phyloP scores from a whole-genome alignment of 305 asterid species.

The Fraxinus floribunda region DNA sequence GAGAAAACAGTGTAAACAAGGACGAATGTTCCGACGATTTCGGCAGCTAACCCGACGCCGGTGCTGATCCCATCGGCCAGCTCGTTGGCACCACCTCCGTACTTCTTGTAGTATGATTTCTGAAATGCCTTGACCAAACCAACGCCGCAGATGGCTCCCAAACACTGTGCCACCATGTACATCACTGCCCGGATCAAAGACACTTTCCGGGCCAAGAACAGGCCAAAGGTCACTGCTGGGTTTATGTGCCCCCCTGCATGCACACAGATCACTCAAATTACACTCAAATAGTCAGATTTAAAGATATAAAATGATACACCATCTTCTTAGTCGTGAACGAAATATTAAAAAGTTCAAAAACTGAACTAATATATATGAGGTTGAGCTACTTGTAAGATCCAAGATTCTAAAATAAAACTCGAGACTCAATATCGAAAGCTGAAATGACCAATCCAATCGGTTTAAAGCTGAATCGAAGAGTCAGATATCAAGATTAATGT shows the following conservation, averaged over 20 bases:
- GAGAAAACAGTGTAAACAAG: conserved; percentile 18
- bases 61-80: conserved; percentile 36
- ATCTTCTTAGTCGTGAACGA: too few relatives aligned
- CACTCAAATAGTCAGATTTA: neutral
- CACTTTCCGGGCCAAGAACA: conserved; percentile 58
- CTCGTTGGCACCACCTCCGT: conserved; percentile 54
- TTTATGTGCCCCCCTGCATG: conserved; percentile 52
- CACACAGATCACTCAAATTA: neutral
- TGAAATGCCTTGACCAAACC: conserved; percentile 59
- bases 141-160: conserved; percentile 62
- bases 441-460: too few relatives aligned
- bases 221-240: conserved; percentile 59
- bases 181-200: conserved; percentile 52
- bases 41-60: conserved; percentile 50
- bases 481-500: neutral
- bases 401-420: too few relatives aligned
- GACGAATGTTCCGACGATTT: conserved; percentile 61
- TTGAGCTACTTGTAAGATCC: too few relatives aligned
- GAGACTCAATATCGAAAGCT: neutral
- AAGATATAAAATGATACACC: too few relatives aligned
- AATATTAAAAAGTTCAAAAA: too few relatives aligned
- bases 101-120: conserved; percentile 36
- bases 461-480: neutral
- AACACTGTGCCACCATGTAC: conserved; percentile 58
- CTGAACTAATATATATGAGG: too few relatives aligned